phyloP scores from a whole-genome alignment of 345 rosid genomes.

The Atalantia buxifolia region DNA sequence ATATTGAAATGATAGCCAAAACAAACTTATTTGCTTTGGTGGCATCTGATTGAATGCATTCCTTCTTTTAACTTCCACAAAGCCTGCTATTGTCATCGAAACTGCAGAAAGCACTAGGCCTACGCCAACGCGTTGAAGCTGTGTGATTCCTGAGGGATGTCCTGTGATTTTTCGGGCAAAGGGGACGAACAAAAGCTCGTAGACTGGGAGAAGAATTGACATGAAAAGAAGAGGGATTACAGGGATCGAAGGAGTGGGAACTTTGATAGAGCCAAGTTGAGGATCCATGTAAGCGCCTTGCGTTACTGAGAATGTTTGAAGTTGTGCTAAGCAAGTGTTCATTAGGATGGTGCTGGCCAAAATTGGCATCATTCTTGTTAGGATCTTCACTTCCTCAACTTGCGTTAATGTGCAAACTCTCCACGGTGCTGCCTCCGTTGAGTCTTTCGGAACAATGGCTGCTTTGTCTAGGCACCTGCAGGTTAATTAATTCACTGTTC shows the following conservation, averaged over 20 bases:
- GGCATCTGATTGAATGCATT: slow-evolving; percentile 2
- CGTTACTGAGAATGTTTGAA: slow-evolving; percentile 35
- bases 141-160: slow-evolving; percentile 40
- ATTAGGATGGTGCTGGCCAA: slow-evolving; percentile 38
- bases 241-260: slow-evolving; percentile 39
- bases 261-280: slow-evolving; percentile 26
- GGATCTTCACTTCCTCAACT: slow-evolving; percentile 49
- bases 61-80: slow-evolving; percentile 42
- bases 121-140: slow-evolving; percentile 39
- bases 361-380: slow-evolving; percentile 41
- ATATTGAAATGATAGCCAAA: slow-evolving; percentile 40
- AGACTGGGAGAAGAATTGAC: slow-evolving; percentile 34
- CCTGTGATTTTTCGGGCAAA: slow-evolving; percentile 32
- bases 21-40: slow-evolving; percentile 26
- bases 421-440: slow-evolving; percentile 12
- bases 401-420: slow-evolving; percentile 45
- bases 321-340: slow-evolving; percentile 46
- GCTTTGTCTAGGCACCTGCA: slow-evolving; percentile 44
- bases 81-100: slow-evolving; percentile 41
- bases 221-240: slow-evolving; percentile 37
- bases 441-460: slow-evolving; percentile 23
- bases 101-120: slow-evolving; percentile 40
- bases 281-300: slow-evolving; percentile 41
- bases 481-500: background rate
- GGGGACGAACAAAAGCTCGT: slow-evolving; percentile 36